Percentiles rank a stretch among this genome's conserved stretches.
Conservation (phyloP, 139 green algal genomes). For the Chlorella sp. region DNA sequence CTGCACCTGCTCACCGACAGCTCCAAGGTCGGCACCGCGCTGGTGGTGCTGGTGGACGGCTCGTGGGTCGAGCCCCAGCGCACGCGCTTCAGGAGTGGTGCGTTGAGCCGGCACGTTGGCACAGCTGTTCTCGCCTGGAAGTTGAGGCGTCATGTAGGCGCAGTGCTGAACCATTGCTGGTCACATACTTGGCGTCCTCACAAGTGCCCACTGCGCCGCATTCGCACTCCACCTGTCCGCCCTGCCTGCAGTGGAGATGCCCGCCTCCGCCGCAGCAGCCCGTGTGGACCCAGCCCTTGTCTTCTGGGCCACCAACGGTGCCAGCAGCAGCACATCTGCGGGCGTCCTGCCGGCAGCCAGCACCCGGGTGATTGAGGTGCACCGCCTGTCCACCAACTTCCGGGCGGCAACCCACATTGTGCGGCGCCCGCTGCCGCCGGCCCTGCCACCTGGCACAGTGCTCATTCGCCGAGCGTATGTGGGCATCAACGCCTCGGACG, state of each 20-base stretch:
- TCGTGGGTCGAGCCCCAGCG: constrained; percentile 28
- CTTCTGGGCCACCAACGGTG: constrained; percentile 1
- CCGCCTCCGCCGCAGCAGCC: not conserved
- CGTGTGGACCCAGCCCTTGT: constrained; percentile 1
- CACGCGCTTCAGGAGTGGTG: constrained; percentile 10
- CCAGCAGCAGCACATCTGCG: not conserved
- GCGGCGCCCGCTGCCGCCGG: constrained; percentile 39
- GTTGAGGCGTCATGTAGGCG: not conserved
- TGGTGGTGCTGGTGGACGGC: constrained; percentile 54
- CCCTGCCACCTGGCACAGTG: constrained; percentile 46
- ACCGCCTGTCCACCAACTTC: constrained; percentile 69
- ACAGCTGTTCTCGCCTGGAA: not conserved
- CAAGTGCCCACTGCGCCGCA: not conserved
- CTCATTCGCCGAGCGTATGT: constrained; percentile 71
- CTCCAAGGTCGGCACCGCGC: constrained; percentile 46
- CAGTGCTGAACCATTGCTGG: not conserved
- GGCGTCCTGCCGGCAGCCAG: not conserved
- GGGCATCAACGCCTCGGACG: constrained; percentile 83
- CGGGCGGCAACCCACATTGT: constrained; percentile 56
- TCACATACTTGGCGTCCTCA: not conserved
- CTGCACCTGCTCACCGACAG: constrained; percentile 54
- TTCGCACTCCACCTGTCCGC: not conserved
- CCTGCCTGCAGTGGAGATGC: constrained; percentile 9
- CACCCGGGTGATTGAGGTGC: constrained; percentile 22
- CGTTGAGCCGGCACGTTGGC: not conserved